Evolutionary conservation across 495 filamentous ascomycete species (phyloP).

Genomic region (Podospora pseudopauciseta): DNA sequence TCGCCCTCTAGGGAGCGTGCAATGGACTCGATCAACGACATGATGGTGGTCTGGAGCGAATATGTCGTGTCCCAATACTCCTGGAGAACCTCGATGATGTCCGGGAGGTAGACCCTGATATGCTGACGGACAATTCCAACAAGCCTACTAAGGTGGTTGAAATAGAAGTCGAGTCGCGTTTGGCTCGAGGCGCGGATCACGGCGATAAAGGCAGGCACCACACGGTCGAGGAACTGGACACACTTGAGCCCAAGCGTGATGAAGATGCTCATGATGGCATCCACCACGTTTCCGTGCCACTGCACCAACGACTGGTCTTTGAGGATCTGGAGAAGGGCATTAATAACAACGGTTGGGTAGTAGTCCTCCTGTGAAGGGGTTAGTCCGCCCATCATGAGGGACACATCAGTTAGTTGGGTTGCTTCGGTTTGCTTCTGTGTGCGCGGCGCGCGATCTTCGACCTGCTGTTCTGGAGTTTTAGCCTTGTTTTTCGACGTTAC

Average conservation of each 20-base stretch:
- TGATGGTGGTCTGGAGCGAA: constrained; percentile 81
- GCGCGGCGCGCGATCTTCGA: constrained; percentile 61
- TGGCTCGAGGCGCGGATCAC: constrained; percentile 75
- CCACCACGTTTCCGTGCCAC: constrained; percentile 93
- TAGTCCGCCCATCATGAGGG: constrained; percentile 94
- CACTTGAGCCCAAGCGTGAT: constrained; percentile 92
- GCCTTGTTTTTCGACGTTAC: constrained; percentile 44
- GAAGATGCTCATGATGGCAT: constrained; percentile 98
- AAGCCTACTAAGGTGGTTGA: constrained; percentile 88
- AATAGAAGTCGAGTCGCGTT: constrained; percentile 83
- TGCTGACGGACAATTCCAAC: constrained; percentile 95
- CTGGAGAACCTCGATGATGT: constrained; percentile 77
- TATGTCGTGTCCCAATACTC: constrained; percentile 78
- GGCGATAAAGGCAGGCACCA: constrained; percentile 86
- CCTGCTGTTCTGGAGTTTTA: constrained; percentile 40
- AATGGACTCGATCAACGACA: constrained; percentile 87
- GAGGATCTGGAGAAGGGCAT: constrained; percentile 84
- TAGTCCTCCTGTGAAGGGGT: constrained; percentile 97
- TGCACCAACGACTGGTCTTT: constrained; percentile 82
- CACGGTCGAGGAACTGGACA: constrained; percentile 85
- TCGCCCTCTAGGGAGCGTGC: constrained; percentile 92
- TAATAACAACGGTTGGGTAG: constrained; percentile 96
- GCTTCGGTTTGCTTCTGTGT: constrained; percentile 58
- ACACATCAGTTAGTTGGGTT: constrained; percentile 79
- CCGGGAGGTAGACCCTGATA: constrained; percentile 80